Evolutionary conservation across 352 stramenopile genomes (phyloP), one percentile per base, ranked within the genome.

Genomic region (Globisporangium paddicum): DNA sequence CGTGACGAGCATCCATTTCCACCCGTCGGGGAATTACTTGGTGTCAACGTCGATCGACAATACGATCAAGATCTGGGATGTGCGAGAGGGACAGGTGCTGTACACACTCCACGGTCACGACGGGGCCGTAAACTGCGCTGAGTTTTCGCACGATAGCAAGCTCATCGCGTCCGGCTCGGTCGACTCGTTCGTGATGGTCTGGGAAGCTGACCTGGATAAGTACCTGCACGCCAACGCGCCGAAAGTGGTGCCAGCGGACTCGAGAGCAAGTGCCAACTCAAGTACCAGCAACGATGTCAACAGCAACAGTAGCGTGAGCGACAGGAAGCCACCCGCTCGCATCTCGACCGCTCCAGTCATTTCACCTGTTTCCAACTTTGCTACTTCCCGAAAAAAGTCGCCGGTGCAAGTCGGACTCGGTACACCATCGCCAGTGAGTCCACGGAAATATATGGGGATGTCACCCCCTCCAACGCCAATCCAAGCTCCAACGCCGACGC

Each of bases 51-150:
- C 84, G 6, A 68, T 85, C n/a, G 93, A 98, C 69, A 72, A 76
- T 46, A 88, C 82, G 7, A 67, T 98, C 26, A 97, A 96, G 68
- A 69, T 98, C 35, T 98, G 93, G 91, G 93, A 98, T 63, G 67
- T 98, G 50, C 77, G 93, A 34, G 90, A 98, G 64, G 93, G 92
- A 3, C 87, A 96, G 62, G 75, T 98, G 45, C 68, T 98, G 37
- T 98, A 97, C 67, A 98, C 93, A 49, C 60, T 98, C 41, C 87
- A 95, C 41, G 89, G 91, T 14, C 92, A 98, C 64, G 71, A 81
- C 58, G 89, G 79, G 18, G 76, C 71, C 0, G 83, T 91, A 21
- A 81, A 85, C 48, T 76, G 69, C 55, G 80, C 69, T 3, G 63
- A 82, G 58, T 96, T 96, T 52, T 90, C 86, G 23, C 64, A 68